These are phyloP conservation scores for Suillus placidus DNA, from an alignment of 768 basidiomycete genomes.

Conservation along the genomic window DNA sequence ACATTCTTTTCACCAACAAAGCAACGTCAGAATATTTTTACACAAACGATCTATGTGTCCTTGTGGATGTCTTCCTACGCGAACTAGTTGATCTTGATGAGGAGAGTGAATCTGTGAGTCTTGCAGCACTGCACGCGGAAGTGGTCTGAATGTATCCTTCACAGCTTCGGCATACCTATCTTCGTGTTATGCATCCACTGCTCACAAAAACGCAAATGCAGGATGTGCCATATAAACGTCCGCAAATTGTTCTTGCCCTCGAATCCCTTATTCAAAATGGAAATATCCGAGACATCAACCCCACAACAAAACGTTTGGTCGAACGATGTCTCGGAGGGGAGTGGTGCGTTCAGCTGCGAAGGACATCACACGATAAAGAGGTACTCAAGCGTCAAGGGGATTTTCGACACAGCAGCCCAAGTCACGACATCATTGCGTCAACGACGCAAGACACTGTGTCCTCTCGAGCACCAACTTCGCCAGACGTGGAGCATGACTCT, in stretches of 20 bases:
- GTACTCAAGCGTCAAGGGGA: slow-evolving; percentile 28
- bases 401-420: slow-evolving; percentile 45
- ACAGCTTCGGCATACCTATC: slow-evolving; percentile 91
- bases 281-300: slow-evolving; percentile 77
- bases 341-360: slow-evolving; percentile 79
- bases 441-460: slow-evolving; percentile 37
- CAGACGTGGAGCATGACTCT: slow-evolving; percentile 22
- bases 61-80: slow-evolving; percentile 97
- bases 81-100: slow-evolving; percentile 92
- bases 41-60: slow-evolving; percentile 93
- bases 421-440: slow-evolving; percentile 44
- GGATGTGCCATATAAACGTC: slow-evolving; percentile 84
- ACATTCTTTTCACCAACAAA: slow-evolving; percentile 91
- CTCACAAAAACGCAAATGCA: slow-evolving; percentile 92
- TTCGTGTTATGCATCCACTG: slow-evolving; percentile 94
- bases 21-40: slow-evolving; percentile 97
- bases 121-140: background rate
- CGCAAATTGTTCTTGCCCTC: slow-evolving; percentile 82
- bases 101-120: slow-evolving; percentile 86
- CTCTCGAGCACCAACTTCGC: slow-evolving; percentile 17
- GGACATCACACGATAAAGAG: slow-evolving; percentile 34
- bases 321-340: slow-evolving; percentile 86
- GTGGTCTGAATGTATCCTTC: slow-evolving; percentile 5
- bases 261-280: slow-evolving; percentile 76
- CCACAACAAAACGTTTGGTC: slow-evolving; percentile 90